Base-by-base conservation (phyloP, 1,284 basidiomycete species). In the Heterobasidion annosum region DNA sequence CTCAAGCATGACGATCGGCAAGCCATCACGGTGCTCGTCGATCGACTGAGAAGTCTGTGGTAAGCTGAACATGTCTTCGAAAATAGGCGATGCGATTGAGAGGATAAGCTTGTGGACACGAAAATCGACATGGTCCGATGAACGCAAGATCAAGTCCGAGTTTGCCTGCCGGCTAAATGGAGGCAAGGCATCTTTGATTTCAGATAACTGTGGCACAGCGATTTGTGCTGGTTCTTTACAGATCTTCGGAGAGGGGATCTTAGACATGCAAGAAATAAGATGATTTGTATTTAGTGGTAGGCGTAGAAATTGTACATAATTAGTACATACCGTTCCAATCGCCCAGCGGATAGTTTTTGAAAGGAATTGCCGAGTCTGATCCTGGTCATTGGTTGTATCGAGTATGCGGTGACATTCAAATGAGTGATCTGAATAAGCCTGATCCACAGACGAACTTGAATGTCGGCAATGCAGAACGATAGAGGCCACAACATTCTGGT, bases 111-210 rank as follows among this genome's bases (percentile, higher is more conserved):
- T 65, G 53, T 68, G 56, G 6, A 69, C 65, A 9, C 58, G 60
- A 53, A 74, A 74, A 40, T 68, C 62, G 16, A 69, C 57, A 13
- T 63, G 57, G 57, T 72, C 72, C 2, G 65, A 67, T 8, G 74
- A 68, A 34, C 64, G 67, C 4, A 74, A 57, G 50, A 69, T 61
- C 33, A 71, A 55, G 47, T 76, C 73, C 2, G 68, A 48, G 9
- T 52, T 46, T 8, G 4, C 18, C 13, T 48, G 48, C 32, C 54
- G 51, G 25, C 2, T 25, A 25, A 25, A 25, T 25, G 25, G 25
- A 4, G 25, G 25, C 25, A 25, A 25, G 25, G 25, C 25, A 25
- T 25, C 25, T 25, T 25, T 25, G 25, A 25, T 25, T 25, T 25
- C 25, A 25, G 25, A 25, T 25, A 25, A 25, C 25, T 25, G 25